Conservation (phyloP, 768 basidiomycete species). For the Pleurotus sapidus region DNA sequence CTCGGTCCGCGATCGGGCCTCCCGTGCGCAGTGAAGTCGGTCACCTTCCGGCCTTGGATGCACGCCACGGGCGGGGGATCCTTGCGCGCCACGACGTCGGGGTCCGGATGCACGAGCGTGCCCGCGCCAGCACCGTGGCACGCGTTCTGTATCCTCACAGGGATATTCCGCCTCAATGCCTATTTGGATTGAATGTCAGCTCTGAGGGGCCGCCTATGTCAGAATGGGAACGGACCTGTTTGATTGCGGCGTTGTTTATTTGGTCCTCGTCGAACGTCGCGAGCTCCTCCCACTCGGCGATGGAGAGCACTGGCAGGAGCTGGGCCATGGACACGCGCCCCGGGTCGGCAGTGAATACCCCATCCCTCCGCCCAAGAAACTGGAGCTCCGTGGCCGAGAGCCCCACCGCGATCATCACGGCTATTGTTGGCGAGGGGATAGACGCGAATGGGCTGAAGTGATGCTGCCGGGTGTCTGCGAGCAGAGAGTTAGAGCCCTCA, state of each 20-base stretch:
- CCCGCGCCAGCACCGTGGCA: conserved; percentile 86
- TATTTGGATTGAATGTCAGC: conserved; percentile 26
- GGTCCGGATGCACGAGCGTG: conserved; percentile 87
- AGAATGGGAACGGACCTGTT: too few relatives aligned
- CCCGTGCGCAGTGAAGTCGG: conserved; percentile 11
- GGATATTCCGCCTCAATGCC: conserved; percentile 86
- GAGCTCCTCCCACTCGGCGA: conserved; percentile 96
- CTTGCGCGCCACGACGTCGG: conserved; percentile 42
- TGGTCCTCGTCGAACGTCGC: conserved; percentile 96
- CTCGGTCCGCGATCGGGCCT: conserved; percentile 21
- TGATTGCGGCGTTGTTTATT: conserved; percentile 97
- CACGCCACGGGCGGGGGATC: conserved; percentile 14
- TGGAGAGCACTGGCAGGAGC: conserved; percentile 87
- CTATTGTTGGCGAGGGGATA: background rate
- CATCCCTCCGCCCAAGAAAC: conserved; percentile 99
- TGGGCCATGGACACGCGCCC: conserved; percentile 94
- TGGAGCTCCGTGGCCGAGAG: conserved; percentile 88
- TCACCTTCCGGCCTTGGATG: background rate
- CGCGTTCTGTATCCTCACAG: conserved; percentile 97
- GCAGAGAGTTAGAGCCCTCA: background rate
- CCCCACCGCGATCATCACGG: conserved; percentile 90
- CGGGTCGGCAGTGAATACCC: conserved; percentile 98
- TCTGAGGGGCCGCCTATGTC: too few relatives aligned
- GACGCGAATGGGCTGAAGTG: background rate
- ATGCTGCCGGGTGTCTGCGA: background rate